Percentiles rank a stretch among this genome's conserved stretches.
These are phyloP conservation scores for Porcisia deanei DNA, from an alignment of 208 protist species.

Conservation along the genomic window DNA sequence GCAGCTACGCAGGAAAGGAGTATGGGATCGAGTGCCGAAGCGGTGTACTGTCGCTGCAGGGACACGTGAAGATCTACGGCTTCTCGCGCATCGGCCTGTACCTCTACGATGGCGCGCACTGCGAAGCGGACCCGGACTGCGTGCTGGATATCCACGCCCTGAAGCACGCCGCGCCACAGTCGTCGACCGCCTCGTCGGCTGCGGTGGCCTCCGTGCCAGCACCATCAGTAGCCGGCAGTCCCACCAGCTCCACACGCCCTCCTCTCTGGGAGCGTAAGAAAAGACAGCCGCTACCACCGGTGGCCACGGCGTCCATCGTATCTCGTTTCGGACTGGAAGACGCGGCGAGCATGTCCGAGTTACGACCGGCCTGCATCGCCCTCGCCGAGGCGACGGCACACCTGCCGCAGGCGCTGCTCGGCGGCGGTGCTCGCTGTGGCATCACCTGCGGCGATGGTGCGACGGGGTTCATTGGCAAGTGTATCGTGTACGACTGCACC, in stretches of 20 bases:
- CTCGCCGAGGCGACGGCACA: slow-evolving; percentile 53
- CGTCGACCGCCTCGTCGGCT: neutral
- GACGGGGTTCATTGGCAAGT: slow-evolving; percentile 42
- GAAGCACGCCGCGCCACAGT: neutral
- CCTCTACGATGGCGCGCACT: slow-evolving; percentile 50
- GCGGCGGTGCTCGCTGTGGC: slow-evolving; percentile 54
- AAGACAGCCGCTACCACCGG: neutral
- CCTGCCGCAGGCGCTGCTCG: slow-evolving; percentile 54
- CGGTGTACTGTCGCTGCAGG: slow-evolving; percentile 57
- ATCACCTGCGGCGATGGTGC: slow-evolving; percentile 53
- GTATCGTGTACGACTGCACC: slow-evolving; percentile 44
- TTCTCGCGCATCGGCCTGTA: slow-evolving; percentile 66
- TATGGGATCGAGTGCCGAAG: slow-evolving; percentile 62
- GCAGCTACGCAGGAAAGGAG: slow-evolving; percentile 60
- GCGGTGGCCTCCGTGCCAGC: neutral
- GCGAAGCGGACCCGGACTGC: slow-evolving; percentile 38
- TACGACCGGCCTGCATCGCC: slow-evolving; percentile 59
- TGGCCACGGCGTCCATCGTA: neutral
- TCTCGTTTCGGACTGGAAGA: slow-evolving; percentile 1
- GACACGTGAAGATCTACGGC: slow-evolving; percentile 65
- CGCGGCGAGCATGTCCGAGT: slow-evolving; percentile 14
- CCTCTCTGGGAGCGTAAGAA: neutral
- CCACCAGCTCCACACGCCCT: neutral
- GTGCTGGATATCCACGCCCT: slow-evolving; percentile 52
- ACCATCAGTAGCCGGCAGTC: slow-evolving; percentile 1